Base-by-base conservation (phyloP, 2,329 filamentous ascomycete genomes). In the Dactylellina sp. region DNA sequence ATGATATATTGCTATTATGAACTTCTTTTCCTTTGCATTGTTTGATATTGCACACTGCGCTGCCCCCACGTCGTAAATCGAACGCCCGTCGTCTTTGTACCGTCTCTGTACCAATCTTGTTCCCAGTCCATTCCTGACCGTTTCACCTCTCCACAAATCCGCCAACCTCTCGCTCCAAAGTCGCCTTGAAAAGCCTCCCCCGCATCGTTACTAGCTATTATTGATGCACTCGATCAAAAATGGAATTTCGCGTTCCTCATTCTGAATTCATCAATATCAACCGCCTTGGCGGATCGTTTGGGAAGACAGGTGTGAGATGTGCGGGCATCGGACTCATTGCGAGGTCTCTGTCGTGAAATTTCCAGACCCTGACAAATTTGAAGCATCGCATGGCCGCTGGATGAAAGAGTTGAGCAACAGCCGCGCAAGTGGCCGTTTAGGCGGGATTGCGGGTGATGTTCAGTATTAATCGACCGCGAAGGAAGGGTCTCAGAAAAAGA, bases 371-470 rank as follows among this genome's bases (percentile, higher is more conserved):
- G 35, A 52, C 35, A 42, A 47, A 32, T 32, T 55, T n/a, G n/a
- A n/a, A n/a, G n/a, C n/a, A n/a, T n/a, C 59, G 32, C 42, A 56
- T 60, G 46, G 14, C 46, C 44, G 56, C 53, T 44, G 44, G 47
- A 50, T 39, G 6, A 47, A 49, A 47, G n/a, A n/a, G 16, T 14
- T 32, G 28, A 47, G 20, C 50, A 55, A 47, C 64, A 60, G 64
- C 64, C 50, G 62, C 52, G 64, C 64, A 57, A 61, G 25, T 50
- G 53, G 49, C 16, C 50, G 25, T 63, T 64, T 71, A 71, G 66
- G 66, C 66, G 66, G 64, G 55, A 71, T 65, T 72, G 55, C 60
- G 60, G 52, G 44, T 72, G 68, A 72, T 63, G 59, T 64, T 64
- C 59, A 53, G 42, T 12, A 71, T 52, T 44, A 42, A 49, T 61